phyloP scores from a whole-genome alignment of 352 stramenopile species.

The Globisporangium uncinulatum region DNA sequence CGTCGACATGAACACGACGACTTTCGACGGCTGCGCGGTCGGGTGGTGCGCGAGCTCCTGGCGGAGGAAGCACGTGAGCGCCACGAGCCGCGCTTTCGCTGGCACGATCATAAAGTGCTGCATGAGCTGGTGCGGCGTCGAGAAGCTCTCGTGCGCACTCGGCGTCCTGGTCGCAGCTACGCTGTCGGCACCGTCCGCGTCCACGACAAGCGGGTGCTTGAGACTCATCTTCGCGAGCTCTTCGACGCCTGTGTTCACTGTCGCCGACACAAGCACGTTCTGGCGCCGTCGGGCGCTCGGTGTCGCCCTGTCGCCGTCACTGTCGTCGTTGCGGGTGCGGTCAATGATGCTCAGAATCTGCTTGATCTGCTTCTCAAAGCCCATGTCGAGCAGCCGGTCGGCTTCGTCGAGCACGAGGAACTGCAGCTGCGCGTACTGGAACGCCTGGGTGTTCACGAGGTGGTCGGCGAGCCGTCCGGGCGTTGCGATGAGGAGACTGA shows the following conservation, averaged over 20 bases:
- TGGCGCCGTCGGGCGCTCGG: conserved; percentile 91
- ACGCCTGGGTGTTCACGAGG: conserved; percentile 97
- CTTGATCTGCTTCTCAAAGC: conserved; percentile 96
- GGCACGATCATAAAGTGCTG: conserved; percentile 96
- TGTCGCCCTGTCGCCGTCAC: no score
- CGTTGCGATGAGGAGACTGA: conserved; percentile 98
- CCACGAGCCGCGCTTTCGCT: conserved; percentile 97
- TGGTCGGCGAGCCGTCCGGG: conserved; percentile 97
- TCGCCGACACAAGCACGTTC: conserved; percentile 87
- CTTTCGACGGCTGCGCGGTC: conserved; percentile 84
- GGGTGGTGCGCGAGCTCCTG: conserved; percentile 50
- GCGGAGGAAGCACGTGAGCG: conserved; percentile 93
- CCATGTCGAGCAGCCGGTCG: conserved; percentile 95
- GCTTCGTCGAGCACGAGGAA: conserved; percentile 99
- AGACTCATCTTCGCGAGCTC: conserved; percentile 83
- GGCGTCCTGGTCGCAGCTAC: conserved; percentile 2
- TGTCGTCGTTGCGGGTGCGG: conserved; percentile 94
- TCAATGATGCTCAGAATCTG: conserved; percentile 93
- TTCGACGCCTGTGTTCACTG: conserved; percentile 82
- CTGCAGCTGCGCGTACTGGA: conserved; percentile 95
- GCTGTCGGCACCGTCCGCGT: conserved; percentile 48
- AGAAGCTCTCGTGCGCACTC: conserved; percentile 59
- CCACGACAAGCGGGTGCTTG: conserved; percentile 60
- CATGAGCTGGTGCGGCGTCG: conserved; percentile 90
- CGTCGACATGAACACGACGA: conserved; percentile 94